Evolutionary conservation across 768 basidiomycete genomes (phyloP).

Genomic region (Astraeus odoratus): DNA sequence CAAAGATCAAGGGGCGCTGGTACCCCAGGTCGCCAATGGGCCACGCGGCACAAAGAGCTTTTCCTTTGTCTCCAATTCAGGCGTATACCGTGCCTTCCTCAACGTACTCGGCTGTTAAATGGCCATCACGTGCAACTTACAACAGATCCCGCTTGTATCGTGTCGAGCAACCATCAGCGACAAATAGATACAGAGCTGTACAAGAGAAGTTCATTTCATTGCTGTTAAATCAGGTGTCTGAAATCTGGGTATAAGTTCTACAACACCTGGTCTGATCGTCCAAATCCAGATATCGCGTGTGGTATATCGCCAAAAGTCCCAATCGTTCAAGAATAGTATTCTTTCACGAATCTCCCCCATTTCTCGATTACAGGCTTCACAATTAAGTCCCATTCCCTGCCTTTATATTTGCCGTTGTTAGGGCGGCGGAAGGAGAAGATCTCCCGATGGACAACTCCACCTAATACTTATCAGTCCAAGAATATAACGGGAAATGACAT

Average conservation of each 20-base stretch:
- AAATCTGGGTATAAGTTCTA: not conserved
- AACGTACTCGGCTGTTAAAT: too few species aligned
- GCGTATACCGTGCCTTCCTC: too few species aligned
- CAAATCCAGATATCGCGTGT: not conserved
- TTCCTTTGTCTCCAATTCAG: too few species aligned
- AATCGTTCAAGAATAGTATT: constrained; percentile 22
- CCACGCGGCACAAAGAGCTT: too few species aligned
- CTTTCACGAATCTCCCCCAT: constrained; percentile 62
- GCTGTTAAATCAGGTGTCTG: too few species aligned
- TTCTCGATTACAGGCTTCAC: constrained; percentile 72
- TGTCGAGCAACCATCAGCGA: too few species aligned
- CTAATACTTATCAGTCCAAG: constrained; percentile 22
- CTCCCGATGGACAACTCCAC: constrained; percentile 62
- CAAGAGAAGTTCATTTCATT: too few species aligned
- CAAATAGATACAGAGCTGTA: too few species aligned
- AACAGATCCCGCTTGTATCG: too few species aligned
- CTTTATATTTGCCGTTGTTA: constrained; percentile 44
- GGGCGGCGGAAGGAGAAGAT: constrained; percentile 69
- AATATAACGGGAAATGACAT: constrained; percentile 22
- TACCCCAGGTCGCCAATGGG: too few species aligned
- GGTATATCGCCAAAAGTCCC: not conserved
- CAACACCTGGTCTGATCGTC: not conserved
- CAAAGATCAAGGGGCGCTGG: too few species aligned
- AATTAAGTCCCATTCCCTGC: constrained; percentile 67
- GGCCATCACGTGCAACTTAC: too few species aligned